A percentile compares a stretch with the other conserved stretches of the same genome.
Conservation (phyloP, 129 eudicot species). For the Chrysanthemum seticuspe region DNA sequence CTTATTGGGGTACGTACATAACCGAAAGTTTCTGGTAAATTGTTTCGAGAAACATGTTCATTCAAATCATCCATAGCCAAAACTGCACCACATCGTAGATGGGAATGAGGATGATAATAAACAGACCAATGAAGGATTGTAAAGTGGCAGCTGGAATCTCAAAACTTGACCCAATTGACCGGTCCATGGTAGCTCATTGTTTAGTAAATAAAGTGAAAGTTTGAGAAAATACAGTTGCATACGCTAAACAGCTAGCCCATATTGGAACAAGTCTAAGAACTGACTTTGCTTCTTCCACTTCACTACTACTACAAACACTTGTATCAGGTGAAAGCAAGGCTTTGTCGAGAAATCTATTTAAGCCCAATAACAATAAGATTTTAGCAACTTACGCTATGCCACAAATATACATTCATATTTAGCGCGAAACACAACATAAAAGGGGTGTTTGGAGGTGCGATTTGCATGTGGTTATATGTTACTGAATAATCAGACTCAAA, state of each 20-base stretch:
- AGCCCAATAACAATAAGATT: neutral
- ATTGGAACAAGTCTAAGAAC: conserved; percentile 44
- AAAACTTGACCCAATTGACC: conserved; percentile 38
- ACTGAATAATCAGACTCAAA: too few species aligned
- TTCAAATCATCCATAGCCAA: too few species aligned
- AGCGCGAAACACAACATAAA: neutral
- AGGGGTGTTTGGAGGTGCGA: neutral
- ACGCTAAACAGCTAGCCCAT: conserved; percentile 52
- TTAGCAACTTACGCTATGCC: neutral
- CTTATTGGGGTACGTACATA: too few species aligned
- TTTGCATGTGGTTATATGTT: neutral
- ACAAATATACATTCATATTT: neutral
- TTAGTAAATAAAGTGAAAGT: conserved; percentile 51
- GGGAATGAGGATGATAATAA: conserved; percentile 42
- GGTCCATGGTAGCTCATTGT: conserved; percentile 61
- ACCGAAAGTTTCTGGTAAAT: too few species aligned
- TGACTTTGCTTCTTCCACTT: conserved; percentile 49
- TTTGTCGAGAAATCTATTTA: conserved; percentile 47
- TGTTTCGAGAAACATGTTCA: too few species aligned
- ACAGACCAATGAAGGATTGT: conserved; percentile 34
- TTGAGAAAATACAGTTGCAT: conserved; percentile 48
- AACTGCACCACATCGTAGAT: conserved; percentile 48
- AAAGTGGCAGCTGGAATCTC: conserved; percentile 67
- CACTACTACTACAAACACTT: conserved; percentile 25
- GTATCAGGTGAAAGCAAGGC: conserved; percentile 36